A percentile compares a stretch with the other conserved stretches of the same genome.
phyloP scores from a whole-genome alignment of 2,329 filamentous ascomycete species.

The Cytospora leucostoma region DNA sequence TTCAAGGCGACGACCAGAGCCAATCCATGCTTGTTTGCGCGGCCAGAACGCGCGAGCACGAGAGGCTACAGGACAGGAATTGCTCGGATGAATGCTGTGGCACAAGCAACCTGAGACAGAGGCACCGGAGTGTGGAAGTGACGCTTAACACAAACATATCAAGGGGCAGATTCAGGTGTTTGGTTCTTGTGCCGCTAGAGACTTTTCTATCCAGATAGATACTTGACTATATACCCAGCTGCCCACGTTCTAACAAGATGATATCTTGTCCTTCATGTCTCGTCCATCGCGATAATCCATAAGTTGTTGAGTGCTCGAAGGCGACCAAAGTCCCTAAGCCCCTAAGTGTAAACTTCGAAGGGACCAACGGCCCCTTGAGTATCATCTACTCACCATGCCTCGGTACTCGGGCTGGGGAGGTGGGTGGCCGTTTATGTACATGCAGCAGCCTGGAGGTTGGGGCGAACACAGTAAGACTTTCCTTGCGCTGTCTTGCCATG shows the following conservation, averaged over 20 bases:
- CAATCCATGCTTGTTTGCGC: constrained; percentile 3
- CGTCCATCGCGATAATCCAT: not conserved
- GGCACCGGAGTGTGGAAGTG: not conserved
- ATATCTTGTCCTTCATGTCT: not conserved
- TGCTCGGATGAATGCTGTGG: not conserved
- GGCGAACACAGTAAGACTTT: constrained; percentile 18
- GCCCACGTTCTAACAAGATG: not conserved
- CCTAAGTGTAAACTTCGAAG: too few relatives aligned
- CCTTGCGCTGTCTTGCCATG: not conserved
- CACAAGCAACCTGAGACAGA: not conserved
- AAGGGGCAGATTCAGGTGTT: not conserved
- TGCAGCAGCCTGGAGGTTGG: constrained; percentile 23
- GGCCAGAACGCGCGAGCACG: not conserved
- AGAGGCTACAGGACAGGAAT: not conserved
- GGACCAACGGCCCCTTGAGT: not conserved
- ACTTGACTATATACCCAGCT: not conserved
- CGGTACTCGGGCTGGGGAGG: constrained; percentile 10
- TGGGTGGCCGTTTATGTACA: constrained; percentile 19
- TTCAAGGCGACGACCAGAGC: not conserved
- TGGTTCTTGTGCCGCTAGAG: too few relatives aligned
- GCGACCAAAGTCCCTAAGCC: too few relatives aligned
- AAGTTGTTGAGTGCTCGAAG: too few relatives aligned
- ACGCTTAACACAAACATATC: constrained; percentile 17
- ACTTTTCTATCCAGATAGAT: not conserved
- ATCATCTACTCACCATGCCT: constrained; percentile 10